Conservation (phyloP, 495 filamentous ascomycete species). For the Xylaria longipes region DNA sequence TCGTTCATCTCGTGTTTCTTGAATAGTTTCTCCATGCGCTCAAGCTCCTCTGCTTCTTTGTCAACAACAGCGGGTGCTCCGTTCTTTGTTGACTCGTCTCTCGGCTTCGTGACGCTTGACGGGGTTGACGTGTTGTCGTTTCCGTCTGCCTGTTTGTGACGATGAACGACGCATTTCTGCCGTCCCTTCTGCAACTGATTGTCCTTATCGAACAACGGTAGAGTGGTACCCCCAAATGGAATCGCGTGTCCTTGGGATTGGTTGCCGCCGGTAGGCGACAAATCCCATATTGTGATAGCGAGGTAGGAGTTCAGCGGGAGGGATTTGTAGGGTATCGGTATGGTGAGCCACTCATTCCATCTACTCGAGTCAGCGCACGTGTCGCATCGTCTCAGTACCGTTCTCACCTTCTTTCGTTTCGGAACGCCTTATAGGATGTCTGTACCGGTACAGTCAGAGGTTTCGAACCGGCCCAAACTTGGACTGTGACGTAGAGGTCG, state of each 20-base stretch:
- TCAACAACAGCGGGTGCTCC: conserved; percentile 40
- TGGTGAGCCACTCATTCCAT: conserved; percentile 96
- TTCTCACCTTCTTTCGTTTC: conserved; percentile 64
- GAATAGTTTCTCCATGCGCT: conserved; percentile 82
- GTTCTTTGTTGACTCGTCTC: conserved; percentile 48
- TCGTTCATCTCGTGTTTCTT: conserved; percentile 99
- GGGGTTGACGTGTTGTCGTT: conserved; percentile 82
- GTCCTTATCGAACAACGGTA: conserved; percentile 88
- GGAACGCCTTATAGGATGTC: conserved; percentile 90
- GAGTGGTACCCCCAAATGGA: conserved; percentile 93
- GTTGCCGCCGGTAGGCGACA: conserved; percentile 75
- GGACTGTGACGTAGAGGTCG: conserved; percentile 90
- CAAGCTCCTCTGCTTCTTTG: conserved; percentile 76
- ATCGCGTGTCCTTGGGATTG: conserved; percentile 74
- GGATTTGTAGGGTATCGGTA: conserved; percentile 82
- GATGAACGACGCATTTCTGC: conserved; percentile 87
- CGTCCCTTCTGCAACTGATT: conserved; percentile 86
- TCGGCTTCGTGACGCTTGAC: conserved; percentile 58
- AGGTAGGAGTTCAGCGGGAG: conserved; percentile 80
- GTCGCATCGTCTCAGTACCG: background rate
- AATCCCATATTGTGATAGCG: conserved; percentile 94
- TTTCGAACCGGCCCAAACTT: conserved; percentile 96
- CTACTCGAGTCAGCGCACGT: conserved; percentile 41
- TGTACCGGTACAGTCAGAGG: conserved; percentile 89
- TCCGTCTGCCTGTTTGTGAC: conserved; percentile 84